A percentile compares a stretch with the other conserved stretches of the same genome.
phyloP scores from a whole-genome alignment of 2,329 filamentous ascomycete species.

The Chlorencoelia australis region DNA sequence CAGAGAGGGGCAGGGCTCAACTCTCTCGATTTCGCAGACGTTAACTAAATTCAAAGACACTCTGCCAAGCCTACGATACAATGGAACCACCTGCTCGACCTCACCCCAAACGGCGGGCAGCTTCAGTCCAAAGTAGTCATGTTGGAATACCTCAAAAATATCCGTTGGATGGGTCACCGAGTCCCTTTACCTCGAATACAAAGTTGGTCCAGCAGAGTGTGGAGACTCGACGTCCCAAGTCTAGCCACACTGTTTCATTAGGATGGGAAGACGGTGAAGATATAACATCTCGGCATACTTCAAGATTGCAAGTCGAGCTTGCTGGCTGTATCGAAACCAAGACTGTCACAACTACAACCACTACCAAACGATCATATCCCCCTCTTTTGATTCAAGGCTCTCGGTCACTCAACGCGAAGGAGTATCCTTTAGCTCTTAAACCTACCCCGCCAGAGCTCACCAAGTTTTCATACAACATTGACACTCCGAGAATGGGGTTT shows the following conservation, averaged over 20 bases:
- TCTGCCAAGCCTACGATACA: constrained; percentile 1
- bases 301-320: constrained; percentile 38
- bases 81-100: constrained; percentile 23
- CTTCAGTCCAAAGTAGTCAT: constrained; percentile 10
- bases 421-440: constrained; percentile 78
- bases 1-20: constrained; percentile 13
- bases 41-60: constrained; percentile 5
- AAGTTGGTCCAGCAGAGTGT: constrained; percentile 13
- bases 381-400: constrained; percentile 66
- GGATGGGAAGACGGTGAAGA: constrained; percentile 23
- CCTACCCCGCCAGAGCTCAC: constrained; percentile 73
- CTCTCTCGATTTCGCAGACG: constrained; percentile 4
- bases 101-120: constrained; percentile 15
- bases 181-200: constrained; percentile 18
- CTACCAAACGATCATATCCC: constrained; percentile 74
- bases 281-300: constrained; percentile 15
- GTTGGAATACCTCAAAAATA: constrained; percentile 9
- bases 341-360: constrained; percentile 83
- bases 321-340: constrained; percentile 59
- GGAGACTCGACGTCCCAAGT: constrained; percentile 15
- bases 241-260: constrained; percentile 20
- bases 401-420: constrained; percentile 67
- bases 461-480: constrained; percentile 65
- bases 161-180: constrained; percentile 19
- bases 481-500: constrained; percentile 33